A percentile compares a stretch with the other conserved stretches of the same genome.
Evolutionary conservation across 1,284 basidiomycete species (phyloP).

Genomic region (Sanghuangporus weigelae): DNA sequence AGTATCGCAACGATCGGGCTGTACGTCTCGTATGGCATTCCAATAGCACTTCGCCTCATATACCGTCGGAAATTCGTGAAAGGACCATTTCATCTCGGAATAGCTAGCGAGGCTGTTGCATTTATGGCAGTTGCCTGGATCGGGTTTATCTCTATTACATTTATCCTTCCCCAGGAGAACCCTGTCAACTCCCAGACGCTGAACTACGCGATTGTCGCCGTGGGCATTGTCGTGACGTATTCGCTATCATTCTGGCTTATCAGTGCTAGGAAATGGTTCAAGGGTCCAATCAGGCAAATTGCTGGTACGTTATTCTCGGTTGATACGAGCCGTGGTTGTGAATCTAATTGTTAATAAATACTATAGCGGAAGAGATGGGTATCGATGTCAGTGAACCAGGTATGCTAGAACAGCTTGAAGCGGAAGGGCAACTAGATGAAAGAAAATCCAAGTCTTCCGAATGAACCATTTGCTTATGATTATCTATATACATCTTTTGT

Average conservation of each 20-base stretch:
- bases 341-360: neutral
- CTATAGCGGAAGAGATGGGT: conserved; percentile 41
- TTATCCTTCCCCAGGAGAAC: conserved; percentile 62
- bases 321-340: neutral
- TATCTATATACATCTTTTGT: no score
- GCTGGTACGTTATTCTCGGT: conserved; percentile 34
- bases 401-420: conserved; percentile 22
- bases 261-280: conserved; percentile 67
- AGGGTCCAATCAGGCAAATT: conserved; percentile 61
- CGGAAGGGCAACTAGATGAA: conserved; percentile 17
- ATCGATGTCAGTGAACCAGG: conserved; percentile 43
- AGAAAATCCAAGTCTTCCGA: conserved; percentile 2
- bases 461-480: neutral
- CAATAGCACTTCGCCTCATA: conserved; percentile 60
- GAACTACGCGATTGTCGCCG: conserved; percentile 70
- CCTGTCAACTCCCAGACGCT: conserved; percentile 65
- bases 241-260: conserved; percentile 60
- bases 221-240: conserved; percentile 62
- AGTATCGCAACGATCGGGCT: conserved; percentile 73
- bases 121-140: conserved; percentile 53
- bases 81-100: conserved; percentile 69
- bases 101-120: conserved; percentile 54
- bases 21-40: conserved; percentile 71
- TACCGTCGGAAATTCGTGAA: conserved; percentile 54
- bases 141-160: conserved; percentile 56